Conservation (phyloP, 768 basidiomycete genomes). For the Suillus plorans region DNA sequence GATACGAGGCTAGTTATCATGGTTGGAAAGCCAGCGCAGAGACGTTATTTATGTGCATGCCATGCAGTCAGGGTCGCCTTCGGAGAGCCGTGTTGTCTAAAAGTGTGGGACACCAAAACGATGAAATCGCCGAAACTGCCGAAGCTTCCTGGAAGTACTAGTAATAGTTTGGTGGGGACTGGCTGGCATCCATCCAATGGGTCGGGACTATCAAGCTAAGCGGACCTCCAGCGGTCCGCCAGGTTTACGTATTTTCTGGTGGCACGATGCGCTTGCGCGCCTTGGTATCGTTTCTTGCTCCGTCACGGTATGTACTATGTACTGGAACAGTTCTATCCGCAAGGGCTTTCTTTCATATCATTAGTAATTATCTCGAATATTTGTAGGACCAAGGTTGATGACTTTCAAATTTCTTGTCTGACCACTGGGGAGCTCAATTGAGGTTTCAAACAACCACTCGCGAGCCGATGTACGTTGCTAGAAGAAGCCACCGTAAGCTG, state of each 20-base stretch:
- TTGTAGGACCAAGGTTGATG: not conserved
- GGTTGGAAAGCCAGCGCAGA: not conserved
- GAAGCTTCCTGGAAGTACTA: not conserved
- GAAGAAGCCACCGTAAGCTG: not conserved
- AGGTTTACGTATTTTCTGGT: too few relatives aligned
- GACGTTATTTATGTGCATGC: not conserved
- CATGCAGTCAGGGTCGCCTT: not conserved
- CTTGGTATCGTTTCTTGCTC: not conserved
- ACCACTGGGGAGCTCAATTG: not conserved
- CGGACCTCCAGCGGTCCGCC: not conserved
- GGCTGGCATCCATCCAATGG: too few relatives aligned
- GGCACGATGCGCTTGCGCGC: too few relatives aligned
- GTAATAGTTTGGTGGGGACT: too few relatives aligned
- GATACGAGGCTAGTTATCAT: not conserved
- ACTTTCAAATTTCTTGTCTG: not conserved
- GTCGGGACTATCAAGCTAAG: too few relatives aligned
- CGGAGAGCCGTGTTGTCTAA: not conserved
- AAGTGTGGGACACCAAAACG: not conserved
- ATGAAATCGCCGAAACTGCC: constrained; percentile 1
- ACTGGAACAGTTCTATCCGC: too few relatives aligned
- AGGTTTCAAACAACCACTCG: not conserved
- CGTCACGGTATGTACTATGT: not conserved
- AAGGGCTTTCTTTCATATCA: not conserved
- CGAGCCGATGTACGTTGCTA: not conserved
- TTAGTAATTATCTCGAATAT: not conserved